A percentile compares a stretch with the other conserved stretches of the same genome.
These are phyloP conservation scores for Stereocaulon alpinum DNA, from an alignment of 495 filamentous ascomycete species.

Conservation along the genomic window DNA sequence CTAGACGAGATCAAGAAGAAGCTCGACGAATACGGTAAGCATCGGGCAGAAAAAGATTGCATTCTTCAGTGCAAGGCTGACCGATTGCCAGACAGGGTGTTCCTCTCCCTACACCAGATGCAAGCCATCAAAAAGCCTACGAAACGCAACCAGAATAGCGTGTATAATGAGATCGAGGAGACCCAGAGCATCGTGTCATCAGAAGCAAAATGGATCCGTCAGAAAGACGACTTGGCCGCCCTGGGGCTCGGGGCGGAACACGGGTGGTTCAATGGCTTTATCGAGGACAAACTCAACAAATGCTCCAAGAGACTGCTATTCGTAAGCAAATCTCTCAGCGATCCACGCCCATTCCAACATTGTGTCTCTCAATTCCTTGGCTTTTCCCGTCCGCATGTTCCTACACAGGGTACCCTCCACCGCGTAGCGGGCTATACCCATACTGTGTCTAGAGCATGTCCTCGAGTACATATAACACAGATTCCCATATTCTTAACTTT, in stretches of 20 bases:
- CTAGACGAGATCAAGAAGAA: slow-evolving; percentile 51
- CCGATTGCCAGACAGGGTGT: neutral
- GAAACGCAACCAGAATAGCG: neutral
- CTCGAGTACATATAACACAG: too few species aligned
- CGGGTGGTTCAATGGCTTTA: slow-evolving; percentile 11
- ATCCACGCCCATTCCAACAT: too few species aligned
- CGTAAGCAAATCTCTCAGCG: neutral
- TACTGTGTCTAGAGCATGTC: neutral
- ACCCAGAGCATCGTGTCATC: neutral
- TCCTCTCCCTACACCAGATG: neutral
- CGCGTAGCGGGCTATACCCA: neutral
- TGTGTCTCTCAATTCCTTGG: neutral
- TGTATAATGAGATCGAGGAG: neutral
- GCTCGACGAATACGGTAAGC: slow-evolving; percentile 55
- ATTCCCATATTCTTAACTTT: too few species aligned
- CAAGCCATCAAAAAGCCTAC: slow-evolving; percentile 15
- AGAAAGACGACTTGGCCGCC: slow-evolving; percentile 12
- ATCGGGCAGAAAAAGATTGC: neutral
- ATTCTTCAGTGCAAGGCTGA: neutral
- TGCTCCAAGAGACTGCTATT: neutral
- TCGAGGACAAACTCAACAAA: slow-evolving; percentile 3
- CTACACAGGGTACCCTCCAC: too few species aligned
- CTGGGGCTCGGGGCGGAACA: slow-evolving; percentile 8
- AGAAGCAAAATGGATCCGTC: slow-evolving; percentile 8
- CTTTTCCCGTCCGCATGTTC: neutral